Percentiles rank a stretch among this genome's conserved stretches.
These are phyloP conservation scores for Nemania sp. DNA, from an alignment of 2,329 filamentous ascomycete species.

Conservation along the genomic window DNA sequence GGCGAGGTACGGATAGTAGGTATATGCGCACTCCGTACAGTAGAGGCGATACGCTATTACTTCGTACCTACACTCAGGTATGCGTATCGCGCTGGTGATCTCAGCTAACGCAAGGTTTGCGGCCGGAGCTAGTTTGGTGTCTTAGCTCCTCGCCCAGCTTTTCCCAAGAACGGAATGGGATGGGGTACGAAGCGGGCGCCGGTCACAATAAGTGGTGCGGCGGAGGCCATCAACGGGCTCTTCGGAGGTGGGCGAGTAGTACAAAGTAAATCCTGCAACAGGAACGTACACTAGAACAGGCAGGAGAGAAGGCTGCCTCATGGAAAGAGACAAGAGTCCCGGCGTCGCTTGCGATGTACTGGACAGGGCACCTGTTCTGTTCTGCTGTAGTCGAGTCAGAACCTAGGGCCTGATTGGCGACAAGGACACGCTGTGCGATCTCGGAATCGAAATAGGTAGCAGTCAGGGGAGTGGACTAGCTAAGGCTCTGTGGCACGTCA, in stretches of 20 bases:
- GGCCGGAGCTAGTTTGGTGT: slow-evolving; percentile 5
- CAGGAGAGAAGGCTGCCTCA: not conserved
- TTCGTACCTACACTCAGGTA: no score
- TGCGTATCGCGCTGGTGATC: slow-evolving; percentile 1
- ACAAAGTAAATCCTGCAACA: not conserved
- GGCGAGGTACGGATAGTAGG: no score
- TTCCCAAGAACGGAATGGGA: slow-evolving; percentile 9
- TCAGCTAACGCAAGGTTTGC: slow-evolving; percentile 12
- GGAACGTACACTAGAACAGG: no score
- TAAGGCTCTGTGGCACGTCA: no score
- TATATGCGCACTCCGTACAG: no score
- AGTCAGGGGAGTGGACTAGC: no score
- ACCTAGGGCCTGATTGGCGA: no score
- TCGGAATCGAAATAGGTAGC: no score
- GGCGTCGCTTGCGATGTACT: no score
- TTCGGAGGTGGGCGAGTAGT: not conserved
- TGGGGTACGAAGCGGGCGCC: slow-evolving; percentile 3
- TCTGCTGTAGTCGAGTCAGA: no score
- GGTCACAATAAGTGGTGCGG: slow-evolving; percentile 1
- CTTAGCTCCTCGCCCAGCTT: slow-evolving; percentile 19
- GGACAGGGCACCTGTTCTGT: no score
- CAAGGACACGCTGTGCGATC: no score
- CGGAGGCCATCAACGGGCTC: slow-evolving; percentile 7
- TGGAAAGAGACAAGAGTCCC: not conserved
- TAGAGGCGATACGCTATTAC: slow-evolving; percentile 8